These are phyloP conservation scores for Thermoascus crustaceus DNA, from an alignment of 2,329 filamentous ascomycete species.

Conservation along the genomic window DNA sequence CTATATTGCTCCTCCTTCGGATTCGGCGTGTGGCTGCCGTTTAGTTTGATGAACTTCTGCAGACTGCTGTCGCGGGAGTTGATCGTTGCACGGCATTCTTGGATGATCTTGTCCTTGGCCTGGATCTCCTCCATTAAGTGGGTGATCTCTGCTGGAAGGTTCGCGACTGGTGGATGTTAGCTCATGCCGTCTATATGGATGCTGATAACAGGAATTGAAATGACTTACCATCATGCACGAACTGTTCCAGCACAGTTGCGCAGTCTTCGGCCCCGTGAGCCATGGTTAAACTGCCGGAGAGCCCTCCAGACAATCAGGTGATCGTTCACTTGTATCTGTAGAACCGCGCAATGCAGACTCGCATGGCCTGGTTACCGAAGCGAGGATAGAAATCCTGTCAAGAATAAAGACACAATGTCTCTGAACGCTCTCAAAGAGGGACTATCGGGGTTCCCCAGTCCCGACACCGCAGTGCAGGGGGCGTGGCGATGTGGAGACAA, in stretches of 20 bases:
- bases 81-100: slow-evolving; percentile 50
- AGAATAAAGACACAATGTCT: too few relatives aligned
- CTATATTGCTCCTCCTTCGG: slow-evolving; percentile 56
- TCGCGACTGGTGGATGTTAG: slow-evolving; percentile 33
- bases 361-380: too few relatives aligned
- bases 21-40: slow-evolving; percentile 53
- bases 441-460: too few relatives aligned
- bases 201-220: neutral
- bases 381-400: too few relatives aligned
- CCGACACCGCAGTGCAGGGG: too few relatives aligned
- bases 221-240: slow-evolving; percentile 53
- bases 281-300: too few relatives aligned
- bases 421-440: too few relatives aligned
- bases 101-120: slow-evolving; percentile 55
- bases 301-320: too few relatives aligned
- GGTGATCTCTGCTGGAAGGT: slow-evolving; percentile 56
- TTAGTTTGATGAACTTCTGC: slow-evolving; percentile 58
- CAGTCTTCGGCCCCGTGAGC: slow-evolving; percentile 49
- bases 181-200: neutral
- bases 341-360: too few relatives aligned
- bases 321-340: too few relatives aligned
- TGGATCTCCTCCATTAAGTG: slow-evolving; percentile 61
- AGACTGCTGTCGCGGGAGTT: slow-evolving; percentile 51
- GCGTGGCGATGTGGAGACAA: too few relatives aligned
- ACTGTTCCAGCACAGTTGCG: slow-evolving; percentile 56